Base-by-base conservation (phyloP, 306 rosid species). In the Comarum palustre region DNA sequence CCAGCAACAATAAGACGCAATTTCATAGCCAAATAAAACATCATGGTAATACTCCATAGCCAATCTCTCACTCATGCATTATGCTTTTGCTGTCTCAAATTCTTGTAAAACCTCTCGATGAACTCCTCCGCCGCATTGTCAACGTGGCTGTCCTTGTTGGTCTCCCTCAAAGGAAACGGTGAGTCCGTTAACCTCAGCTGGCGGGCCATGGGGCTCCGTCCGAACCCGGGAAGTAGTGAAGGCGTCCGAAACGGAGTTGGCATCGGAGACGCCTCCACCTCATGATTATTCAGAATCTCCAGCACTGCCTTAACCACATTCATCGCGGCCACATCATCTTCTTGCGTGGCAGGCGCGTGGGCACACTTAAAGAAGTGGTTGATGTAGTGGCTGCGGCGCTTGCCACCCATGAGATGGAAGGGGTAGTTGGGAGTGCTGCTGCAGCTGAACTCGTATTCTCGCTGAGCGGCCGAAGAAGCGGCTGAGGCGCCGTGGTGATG, bases 391-490 rank as follows among this genome's bases (percentile, higher is more conserved):
- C 77, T 80, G 63, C 83, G 79, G 79, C 87, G 90, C 62, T 90
- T 86, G 60, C 81, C 74, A 47, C 81, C 68, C 52, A 24, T 38
- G 11, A 43, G 17, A 41, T 83, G 50, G 73, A 85, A 79, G 55
- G 73, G 46, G 80, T 66, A 68, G 79, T 79, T 63, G 43, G 96
- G 97, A 11, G 91, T 91, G 88, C 83, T 87, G 77, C 92, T 89
- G 77, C 97, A 90, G 84, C 97, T 94, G 91, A 94, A 94, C 76
- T 94, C 98, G 60, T 94, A 94, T 39, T 94, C 96, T 12, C 86
- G 79, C 2, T 76, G 69, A 12, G 87, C 12, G 66, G 75, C 43
- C 71, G 77, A 2, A 17, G 45, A 14, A 25, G 51, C 1, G 27
- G 20, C 57, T 36, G 68, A 61, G 14, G 81, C 43, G 73, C 76